Conservation (phyloP, 345 rosid genomes). For the Adansonia digitata region DNA sequence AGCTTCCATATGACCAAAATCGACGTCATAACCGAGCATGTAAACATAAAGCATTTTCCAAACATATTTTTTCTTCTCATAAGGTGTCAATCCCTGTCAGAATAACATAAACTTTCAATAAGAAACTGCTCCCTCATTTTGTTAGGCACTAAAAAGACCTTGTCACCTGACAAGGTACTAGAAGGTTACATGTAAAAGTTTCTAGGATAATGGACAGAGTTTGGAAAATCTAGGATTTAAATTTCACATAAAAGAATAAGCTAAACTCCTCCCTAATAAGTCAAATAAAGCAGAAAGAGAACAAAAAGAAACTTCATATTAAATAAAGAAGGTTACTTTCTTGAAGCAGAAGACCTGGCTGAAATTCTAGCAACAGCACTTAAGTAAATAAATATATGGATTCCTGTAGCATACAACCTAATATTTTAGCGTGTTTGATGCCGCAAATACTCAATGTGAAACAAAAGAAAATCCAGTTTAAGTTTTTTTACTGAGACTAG, state of each 20-base stretch:
- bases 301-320: background rate
- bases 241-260: background rate
- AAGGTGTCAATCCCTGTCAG: slow-evolving; percentile 77
- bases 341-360: background rate
- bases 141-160: background rate
- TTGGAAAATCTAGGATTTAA: background rate
- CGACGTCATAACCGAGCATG: slow-evolving; percentile 98
- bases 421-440: background rate
- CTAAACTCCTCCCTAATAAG: background rate
- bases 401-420: background rate
- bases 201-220: no score
- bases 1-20: slow-evolving; percentile 99
- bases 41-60: slow-evolving; percentile 98
- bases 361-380: background rate
- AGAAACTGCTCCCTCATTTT: background rate
- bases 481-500: background rate
- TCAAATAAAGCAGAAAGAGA: background rate
- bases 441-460: background rate
- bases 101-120: slow-evolving; percentile 18
- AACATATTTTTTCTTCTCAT: slow-evolving; percentile 99
- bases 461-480: background rate
- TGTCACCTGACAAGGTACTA: background rate
- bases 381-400: background rate
- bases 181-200: background rate
- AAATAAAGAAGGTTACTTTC: background rate